phyloP scores from a whole-genome alignment of 2,329 filamentous ascomycete species.

The Paraconiothyrium sp. region DNA sequence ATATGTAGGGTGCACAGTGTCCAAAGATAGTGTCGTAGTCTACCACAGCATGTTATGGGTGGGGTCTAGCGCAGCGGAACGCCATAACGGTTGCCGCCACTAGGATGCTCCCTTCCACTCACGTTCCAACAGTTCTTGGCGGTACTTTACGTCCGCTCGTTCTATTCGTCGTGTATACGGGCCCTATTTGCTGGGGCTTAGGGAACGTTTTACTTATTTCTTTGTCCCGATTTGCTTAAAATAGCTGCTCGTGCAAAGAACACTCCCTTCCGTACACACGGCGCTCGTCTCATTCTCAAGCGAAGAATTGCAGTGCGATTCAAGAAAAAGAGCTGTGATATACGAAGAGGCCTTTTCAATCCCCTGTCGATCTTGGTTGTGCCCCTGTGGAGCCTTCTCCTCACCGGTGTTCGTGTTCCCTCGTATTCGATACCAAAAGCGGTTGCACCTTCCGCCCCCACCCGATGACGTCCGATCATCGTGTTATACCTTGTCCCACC shows the following conservation, averaged over 20 bases:
- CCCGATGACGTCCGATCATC: background rate
- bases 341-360: background rate
- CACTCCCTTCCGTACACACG: background rate
- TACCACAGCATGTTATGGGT: background rate
- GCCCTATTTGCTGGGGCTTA: background rate
- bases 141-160: background rate
- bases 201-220: background rate
- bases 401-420: conserved; percentile 5
- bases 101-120: background rate
- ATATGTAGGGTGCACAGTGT: background rate
- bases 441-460: background rate
- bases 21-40: background rate
- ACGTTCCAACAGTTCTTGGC: background rate
- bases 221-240: background rate
- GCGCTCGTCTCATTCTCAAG: background rate
- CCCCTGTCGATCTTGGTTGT: background rate
- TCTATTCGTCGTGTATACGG: background rate
- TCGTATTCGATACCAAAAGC: conserved; percentile 8
- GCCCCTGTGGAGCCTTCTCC: background rate
- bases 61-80: background rate
- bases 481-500: background rate
- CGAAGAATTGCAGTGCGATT: background rate
- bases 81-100: background rate
- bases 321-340: background rate
- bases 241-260: background rate